Evolutionary conservation across 108 stramenopile species (phyloP), one percentile per base, ranked within the genome.

Genomic region (Bacterosira constricta): DNA sequence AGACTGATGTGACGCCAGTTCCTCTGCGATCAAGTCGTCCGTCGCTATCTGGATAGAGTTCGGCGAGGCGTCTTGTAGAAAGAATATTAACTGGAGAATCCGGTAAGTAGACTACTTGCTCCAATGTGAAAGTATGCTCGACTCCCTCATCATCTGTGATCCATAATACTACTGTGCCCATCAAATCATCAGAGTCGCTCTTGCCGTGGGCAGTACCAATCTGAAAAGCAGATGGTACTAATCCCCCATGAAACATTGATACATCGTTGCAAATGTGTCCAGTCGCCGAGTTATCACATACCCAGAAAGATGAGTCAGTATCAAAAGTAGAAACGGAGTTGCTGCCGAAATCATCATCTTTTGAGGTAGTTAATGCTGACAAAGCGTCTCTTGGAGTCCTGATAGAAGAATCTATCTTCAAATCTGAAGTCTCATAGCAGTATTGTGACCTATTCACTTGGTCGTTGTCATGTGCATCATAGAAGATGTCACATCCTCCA

Each of bases 281-380:
- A 2, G 52, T 53, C 4, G 52, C 52, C 5, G 52, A 53, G 29
- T 53, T 53, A 53, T 53, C 29, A 27, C 52, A 53, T 30, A 53
- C 27, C 52, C 52, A 53, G 29, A 53, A 53, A 0, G 52, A 53
- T 27, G 52, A 53, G 11, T 53, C 52, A 3, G 52, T 53, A 13
- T 53, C 52, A 12, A 53, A 53, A 1, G 52, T 27, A 27, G 52
- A n/a, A n/a, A n/a, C n/a, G n/a, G n/a, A n/a, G n/a, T n/a, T n/a
- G n/a, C n/a, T n/a, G n/a, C n/a, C n/a, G n/a, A n/a, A n/a, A n/a
- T n/a, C n/a, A n/a, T n/a, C n/a, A n/a, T n/a, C n/a, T n/a, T n/a
- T n/a, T n/a, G n/a, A n/a, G n/a, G n/a, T n/a, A n/a, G n/a, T n/a
- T n/a, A n/a, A n/a, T n/a, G n/a, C n/a, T n/a, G n/a, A n/a, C n/a